Base-by-base conservation (phyloP, 2,329 filamentous ascomycete genomes). In the Keithomyces neogunnii region DNA sequence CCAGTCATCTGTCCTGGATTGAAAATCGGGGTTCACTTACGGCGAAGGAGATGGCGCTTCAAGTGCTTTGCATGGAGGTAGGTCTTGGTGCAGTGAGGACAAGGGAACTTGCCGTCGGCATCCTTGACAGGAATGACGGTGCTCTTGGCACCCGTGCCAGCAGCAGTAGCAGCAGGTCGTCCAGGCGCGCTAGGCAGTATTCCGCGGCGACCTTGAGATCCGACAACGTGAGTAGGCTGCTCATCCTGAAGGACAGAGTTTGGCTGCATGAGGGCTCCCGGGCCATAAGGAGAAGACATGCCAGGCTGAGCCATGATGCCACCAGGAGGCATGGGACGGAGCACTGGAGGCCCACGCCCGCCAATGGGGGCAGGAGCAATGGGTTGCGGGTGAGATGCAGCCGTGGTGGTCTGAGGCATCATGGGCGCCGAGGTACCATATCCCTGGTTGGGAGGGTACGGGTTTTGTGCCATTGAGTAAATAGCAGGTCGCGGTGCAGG, bases 41-140 rank as follows among this genome's bases (percentile, higher is more conserved):
- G 93, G 78, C 93, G 81, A 61, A 97, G 76, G 53, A 97, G 80
- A 78, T 97, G 93, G 63, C 93, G 87, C 80, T 97, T 97, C 61
- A 97, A 72, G 72, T 97, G 93, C 77, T 99, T 97, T 45, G 92
- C 88, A 68, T 97, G 93, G 52, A 97, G 78, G 66, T 99, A 99
- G 5, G 91, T 96, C 77, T 97, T 97, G 63, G 89, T 96, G 74
- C 93, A 99, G 69, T 97, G 91, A 62, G 90, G 90, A 73, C 93
- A 99, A 54, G 93, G 92, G 66, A 95, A 99, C 75, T 97, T 97
- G 65, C 93, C 93, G 67, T 97, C 92, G 7, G 90, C 89, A 69
- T 97, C 92, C 75, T 97, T 96, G 60, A 89, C 86, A 13, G 91
- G 90, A 56, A 95, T 93, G 56, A 88, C 82, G 54, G 88, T 85